These are phyloP conservation scores for Chrysoporthe puriensis DNA, from an alignment of 2,329 filamentous ascomycete genomes.

Conservation along the genomic window DNA sequence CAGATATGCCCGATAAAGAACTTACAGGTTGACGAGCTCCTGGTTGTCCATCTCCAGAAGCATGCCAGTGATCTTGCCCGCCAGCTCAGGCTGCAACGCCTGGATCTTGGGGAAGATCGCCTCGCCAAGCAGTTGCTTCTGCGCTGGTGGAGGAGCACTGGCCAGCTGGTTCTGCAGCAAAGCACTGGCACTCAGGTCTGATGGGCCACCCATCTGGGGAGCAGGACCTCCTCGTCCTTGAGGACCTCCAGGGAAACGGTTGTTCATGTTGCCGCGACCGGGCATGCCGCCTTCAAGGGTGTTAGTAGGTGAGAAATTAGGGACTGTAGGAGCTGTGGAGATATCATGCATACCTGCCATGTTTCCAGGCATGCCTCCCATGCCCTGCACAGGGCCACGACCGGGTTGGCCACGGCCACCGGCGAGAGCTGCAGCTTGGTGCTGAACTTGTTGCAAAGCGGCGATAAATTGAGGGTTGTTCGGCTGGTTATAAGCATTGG, in stretches of 20 bases:
- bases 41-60: slow-evolving; percentile 98
- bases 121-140: slow-evolving; percentile 99
- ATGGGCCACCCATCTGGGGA: slow-evolving; percentile 38
- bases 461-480: slow-evolving; percentile 79
- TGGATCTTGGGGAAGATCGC: slow-evolving; percentile 98
- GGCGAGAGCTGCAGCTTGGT: slow-evolving; percentile 53
- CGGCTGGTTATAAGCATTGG: slow-evolving; percentile 76
- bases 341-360: slow-evolving; percentile 57
- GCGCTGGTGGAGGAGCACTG: slow-evolving; percentile 66
- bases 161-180: slow-evolving; percentile 63
- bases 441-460: slow-evolving; percentile 79
- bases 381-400: slow-evolving; percentile 74
- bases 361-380: slow-evolving; percentile 63
- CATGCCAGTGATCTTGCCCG: slow-evolving; percentile 99
- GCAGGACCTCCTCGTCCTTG: slow-evolving; percentile 54
- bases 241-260: slow-evolving; percentile 43
- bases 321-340: slow-evolving; percentile 51
- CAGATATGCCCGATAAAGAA: slow-evolving; percentile 36
- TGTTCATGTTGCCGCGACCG: slow-evolving; percentile 41
- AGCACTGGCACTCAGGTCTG: slow-evolving; percentile 46
- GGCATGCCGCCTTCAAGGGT: slow-evolving; percentile 48
- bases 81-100: slow-evolving; percentile 89
- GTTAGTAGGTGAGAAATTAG: slow-evolving; percentile 61
- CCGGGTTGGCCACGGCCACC: slow-evolving; percentile 70
- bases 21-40: slow-evolving; percentile 94